phyloP scores from a whole-genome alignment of 345 rosid species.

The Euphorbia lathyris region DNA sequence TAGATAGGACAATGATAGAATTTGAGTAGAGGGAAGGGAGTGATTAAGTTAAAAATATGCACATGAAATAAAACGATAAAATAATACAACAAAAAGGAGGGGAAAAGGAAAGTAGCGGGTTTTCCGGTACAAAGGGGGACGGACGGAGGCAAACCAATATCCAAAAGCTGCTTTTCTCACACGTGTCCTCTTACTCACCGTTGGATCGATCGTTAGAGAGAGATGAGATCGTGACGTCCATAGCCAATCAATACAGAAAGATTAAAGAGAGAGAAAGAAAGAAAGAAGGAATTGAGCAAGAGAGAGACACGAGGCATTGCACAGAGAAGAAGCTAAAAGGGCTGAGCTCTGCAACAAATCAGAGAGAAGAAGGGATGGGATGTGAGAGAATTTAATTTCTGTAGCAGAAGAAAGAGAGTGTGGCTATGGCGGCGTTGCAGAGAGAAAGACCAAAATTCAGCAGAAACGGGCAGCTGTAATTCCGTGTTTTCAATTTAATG shows the following conservation, averaged over 20 bases:
- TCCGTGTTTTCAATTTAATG: slow-evolving; percentile 28
- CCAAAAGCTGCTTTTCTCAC: slow-evolving; percentile 4
- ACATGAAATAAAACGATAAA: not conserved
- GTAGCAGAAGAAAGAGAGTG: slow-evolving; percentile 43
- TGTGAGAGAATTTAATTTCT: slow-evolving; percentile 33
- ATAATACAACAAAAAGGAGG: not conserved
- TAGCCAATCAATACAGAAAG: slow-evolving; percentile 14
- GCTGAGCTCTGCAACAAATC: slow-evolving; percentile 21
- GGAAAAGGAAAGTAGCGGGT: slow-evolving; percentile 35
- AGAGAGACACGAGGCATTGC: slow-evolving; percentile 29
- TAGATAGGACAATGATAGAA: slow-evolving; percentile 3
- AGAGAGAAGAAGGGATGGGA: slow-evolving; percentile 19
- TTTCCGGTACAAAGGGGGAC: slow-evolving; percentile 44
- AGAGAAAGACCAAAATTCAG: slow-evolving; percentile 11
- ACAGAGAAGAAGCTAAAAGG: slow-evolving; percentile 16
- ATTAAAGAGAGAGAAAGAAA: slow-evolving; percentile 5
- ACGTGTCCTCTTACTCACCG: slow-evolving; percentile 29
- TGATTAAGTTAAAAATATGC: not conserved
- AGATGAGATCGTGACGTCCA: slow-evolving; percentile 23
- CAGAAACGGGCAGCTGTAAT: slow-evolving; percentile 33
- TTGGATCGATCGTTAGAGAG: slow-evolving; percentile 24
- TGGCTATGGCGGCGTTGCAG: slow-evolving; percentile 76
- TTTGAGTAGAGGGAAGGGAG: not conserved
- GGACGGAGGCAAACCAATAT: not conserved
- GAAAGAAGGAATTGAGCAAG: slow-evolving; percentile 9